Evolutionary conservation across 1,139 yeast species (phyloP), one percentile per base, ranked within the genome.

Genomic region (Suhomyces ambrosiae): DNA sequence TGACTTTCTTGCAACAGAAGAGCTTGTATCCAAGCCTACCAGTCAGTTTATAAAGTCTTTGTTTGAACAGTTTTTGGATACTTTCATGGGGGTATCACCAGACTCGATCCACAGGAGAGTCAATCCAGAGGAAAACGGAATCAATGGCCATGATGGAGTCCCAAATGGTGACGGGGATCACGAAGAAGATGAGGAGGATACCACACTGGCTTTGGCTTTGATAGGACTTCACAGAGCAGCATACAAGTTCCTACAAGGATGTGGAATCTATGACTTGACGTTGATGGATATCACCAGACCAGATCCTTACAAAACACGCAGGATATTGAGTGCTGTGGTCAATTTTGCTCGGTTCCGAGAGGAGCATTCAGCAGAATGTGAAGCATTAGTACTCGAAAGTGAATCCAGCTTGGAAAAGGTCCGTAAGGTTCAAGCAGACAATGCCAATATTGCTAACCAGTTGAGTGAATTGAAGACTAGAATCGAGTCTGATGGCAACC

Each of bases 261-360:
- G 92, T 55, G 96, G 96, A 0, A 77, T 88, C 3, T 71, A 77
- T 40, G 96, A 89, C 58, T 85, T 88, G 52, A 75, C 82, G 30
- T 67, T 88, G 37, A 71, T 77, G 64, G 97, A 89, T 60, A 65
- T 77, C 17, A 51, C 60, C 45, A 53, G 65, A 29, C 97, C 97
- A 0, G 96, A 88, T 16, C 71, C 86, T 0, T 61, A 60, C 32
- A 66, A 95, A 40, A 70, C 80, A 3, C 65, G 80, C 46, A 68
- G 94, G 33, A 71, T 86, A 13, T 60, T 89, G 21, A 86, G 96
- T 56, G 95, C 94, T 1, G 82, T 89, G 35, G 85, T 88, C 12
- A 88, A 89, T 55, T 89, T 79, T 66, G 95, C 95, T 2, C 65
- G 94, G 41, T 88, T 86, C 52, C 71, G 96, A 48, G 95, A 87